A percentile compares a stretch with the other conserved stretches of the same genome.
Conservation (phyloP, 2,329 filamentous ascomycete genomes). For the Beauveria varroae region DNA sequence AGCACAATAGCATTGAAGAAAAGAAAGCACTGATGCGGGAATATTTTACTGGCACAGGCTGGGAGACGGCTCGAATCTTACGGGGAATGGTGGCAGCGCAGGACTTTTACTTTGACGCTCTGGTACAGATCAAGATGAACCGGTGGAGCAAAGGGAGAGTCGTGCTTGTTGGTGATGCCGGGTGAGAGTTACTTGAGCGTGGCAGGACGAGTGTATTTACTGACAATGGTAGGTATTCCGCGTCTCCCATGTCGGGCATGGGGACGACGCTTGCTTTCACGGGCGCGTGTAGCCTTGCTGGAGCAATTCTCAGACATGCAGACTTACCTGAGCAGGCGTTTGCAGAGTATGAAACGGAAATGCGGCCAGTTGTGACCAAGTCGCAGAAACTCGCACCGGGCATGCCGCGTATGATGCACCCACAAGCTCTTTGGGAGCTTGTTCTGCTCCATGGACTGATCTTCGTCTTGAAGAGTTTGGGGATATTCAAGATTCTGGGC, state of each 20-base stretch:
- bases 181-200: slow-evolving; percentile 2
- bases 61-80: slow-evolving; percentile 33
- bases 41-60: slow-evolving; percentile 37
- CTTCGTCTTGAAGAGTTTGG: background rate
- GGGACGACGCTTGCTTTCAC: slow-evolving; percentile 38
- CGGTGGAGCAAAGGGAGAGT: slow-evolving; percentile 26
- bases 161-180: slow-evolving; percentile 42
- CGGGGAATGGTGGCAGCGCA: slow-evolving; percentile 24
- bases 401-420: slow-evolving; percentile 20
- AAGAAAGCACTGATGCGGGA: slow-evolving; percentile 33
- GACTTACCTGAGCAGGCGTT: slow-evolving; percentile 23
- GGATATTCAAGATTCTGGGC: background rate
- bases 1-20: slow-evolving; percentile 8
- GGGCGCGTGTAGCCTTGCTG: slow-evolving; percentile 44
- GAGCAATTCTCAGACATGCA: slow-evolving; percentile 28
- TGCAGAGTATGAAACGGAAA: slow-evolving; percentile 30
- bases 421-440: slow-evolving; percentile 21
- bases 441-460: slow-evolving; percentile 16
- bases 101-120: slow-evolving; percentile 33
- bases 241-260: slow-evolving; percentile 39
- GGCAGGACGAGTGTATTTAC: background rate
- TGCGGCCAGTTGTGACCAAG: slow-evolving; percentile 32
- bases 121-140: slow-evolving; percentile 34
- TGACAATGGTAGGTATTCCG: slow-evolving; percentile 25
- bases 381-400: slow-evolving; percentile 28